phyloP scores from a whole-genome alignment of 345 rosid species.

The Syzygium grande region DNA sequence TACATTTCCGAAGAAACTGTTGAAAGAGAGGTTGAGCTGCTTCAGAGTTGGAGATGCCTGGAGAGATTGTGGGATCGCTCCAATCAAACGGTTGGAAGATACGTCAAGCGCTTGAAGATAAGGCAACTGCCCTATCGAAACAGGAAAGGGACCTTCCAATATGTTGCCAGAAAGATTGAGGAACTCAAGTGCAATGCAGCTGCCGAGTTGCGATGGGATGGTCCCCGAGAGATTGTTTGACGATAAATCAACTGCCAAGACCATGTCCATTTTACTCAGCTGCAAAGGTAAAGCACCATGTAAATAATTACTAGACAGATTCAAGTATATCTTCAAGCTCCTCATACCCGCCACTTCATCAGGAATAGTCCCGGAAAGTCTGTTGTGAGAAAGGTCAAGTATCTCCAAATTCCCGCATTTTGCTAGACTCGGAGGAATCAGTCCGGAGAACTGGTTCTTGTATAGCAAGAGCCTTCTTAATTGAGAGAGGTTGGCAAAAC shows the following conservation, averaged over 20 bases:
- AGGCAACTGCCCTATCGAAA: constrained; percentile 63
- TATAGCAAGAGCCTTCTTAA: constrained; percentile 53
- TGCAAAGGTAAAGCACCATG: constrained; percentile 62
- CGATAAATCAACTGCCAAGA: constrained; percentile 77
- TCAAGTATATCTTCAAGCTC: constrained; percentile 79
- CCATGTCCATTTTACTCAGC: constrained; percentile 97
- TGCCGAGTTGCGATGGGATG: constrained; percentile 68
- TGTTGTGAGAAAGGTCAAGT: constrained; percentile 74
- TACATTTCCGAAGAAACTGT: constrained; percentile 55
- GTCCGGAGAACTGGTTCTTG: constrained; percentile 64
- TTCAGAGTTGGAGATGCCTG: constrained; percentile 55
- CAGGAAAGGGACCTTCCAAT: constrained; percentile 53
- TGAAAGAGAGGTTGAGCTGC: constrained; percentile 67
- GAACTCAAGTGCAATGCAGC: constrained; percentile 82
- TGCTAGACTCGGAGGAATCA: constrained; percentile 62
- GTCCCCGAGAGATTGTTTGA: constrained; percentile 60
- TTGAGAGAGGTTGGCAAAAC: constrained; percentile 67
- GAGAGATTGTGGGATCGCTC: constrained; percentile 51
- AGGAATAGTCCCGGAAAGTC: constrained; percentile 60
- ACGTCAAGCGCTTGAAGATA: constrained; percentile 61
- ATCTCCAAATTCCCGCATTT: constrained; percentile 71
- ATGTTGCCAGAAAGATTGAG: constrained; percentile 65
- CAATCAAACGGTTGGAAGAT: constrained; percentile 54
- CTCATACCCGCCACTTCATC: constrained; percentile 54
- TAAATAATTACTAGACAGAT: constrained; percentile 70